Percentiles rank a stretch among this genome's conserved stretches.
Conservation (phyloP, 345 rosid genomes). For the Hirschfeldia incana region DNA sequence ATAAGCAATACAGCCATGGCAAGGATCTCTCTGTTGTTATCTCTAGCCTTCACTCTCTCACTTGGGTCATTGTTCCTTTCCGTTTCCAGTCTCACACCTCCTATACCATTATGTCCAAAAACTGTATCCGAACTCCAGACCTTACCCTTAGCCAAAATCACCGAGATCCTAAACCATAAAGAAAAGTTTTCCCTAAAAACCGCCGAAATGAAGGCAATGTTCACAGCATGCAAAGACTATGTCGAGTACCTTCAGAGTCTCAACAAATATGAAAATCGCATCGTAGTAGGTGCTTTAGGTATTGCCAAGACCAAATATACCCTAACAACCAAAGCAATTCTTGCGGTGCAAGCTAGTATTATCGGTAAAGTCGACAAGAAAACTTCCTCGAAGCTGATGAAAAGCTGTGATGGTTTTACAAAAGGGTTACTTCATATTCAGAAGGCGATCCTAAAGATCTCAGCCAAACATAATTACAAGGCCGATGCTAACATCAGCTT, state of each 20-base stretch:
- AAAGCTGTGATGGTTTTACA: constrained; percentile 16
- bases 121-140: constrained; percentile 22
- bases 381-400: constrained; percentile 8
- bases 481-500: constrained; percentile 16
- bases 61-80: constrained; percentile 22
- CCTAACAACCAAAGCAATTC: constrained; percentile 5
- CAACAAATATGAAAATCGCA: constrained; percentile 23
- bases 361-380: constrained; percentile 15
- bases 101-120: background rate
- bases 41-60: constrained; percentile 21
- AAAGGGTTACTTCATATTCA: constrained; percentile 18
- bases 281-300: constrained; percentile 18
- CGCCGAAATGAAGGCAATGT: constrained; percentile 24
- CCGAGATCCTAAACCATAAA: constrained; percentile 8
- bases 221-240: constrained; percentile 29
- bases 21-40: constrained; percentile 25
- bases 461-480: constrained; percentile 32
- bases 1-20: constrained; percentile 30
- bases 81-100: constrained; percentile 9
- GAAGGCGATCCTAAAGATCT: constrained; percentile 1
- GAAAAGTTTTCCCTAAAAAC: constrained; percentile 16
- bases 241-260: constrained; percentile 24
- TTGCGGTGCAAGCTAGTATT: constrained; percentile 20
- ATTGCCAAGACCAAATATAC: constrained; percentile 24
- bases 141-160: constrained; percentile 27